Base-by-base conservation (phyloP, 2,329 filamentous ascomycete genomes). In the Sclerotiophoma versabilis region DNA sequence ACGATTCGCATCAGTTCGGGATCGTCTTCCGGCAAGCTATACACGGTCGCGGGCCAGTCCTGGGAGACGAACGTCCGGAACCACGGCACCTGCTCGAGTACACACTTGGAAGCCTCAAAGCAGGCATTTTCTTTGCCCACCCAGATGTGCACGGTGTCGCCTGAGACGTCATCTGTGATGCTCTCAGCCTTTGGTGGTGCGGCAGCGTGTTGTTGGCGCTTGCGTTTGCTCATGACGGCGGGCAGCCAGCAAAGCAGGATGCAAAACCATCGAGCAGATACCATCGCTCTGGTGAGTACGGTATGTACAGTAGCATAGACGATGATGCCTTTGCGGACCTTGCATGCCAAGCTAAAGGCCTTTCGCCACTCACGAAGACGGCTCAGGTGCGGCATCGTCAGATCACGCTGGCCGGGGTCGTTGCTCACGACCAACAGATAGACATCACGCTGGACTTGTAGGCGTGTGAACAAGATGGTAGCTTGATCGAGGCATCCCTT, bases 301-400 rank as follows among this genome's bases (percentile, higher is more conserved):
- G 48, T 22, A 10, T 14, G 11, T 30, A 10, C 27, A 12, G 30
- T 33, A 33, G 14, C 30, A 15, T 58, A 50, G 53, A 60, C 25
- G 48, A 60, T 56, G 29, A 33, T 33, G 30, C 30, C 30, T 33
- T 33, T 33, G 30, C 30, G 30, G 15, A n/a, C 17, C 14, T 33
- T 33, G 15, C 30, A 33, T 33, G 30, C 30, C 30, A 33, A 33
- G 30, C 12, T 33, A 17, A 33, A 33, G n/a, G 30, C 15, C 30
- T 33, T 14, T 33, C 15, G 30, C 15, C 30, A 17, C n/a, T 33
- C 30, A n/a, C 15, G 30, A 33, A 33, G 30, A 33, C 30, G 30
- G 30, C 30, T 33, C 30, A 33, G 30, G 30, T 33, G 30, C 30
- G 15, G 30, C 30, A 17, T 33, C 26, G 29, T n/a, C n/a, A n/a